Conservation (phyloP, 441 rosid species). For the Jatropha multifida region DNA sequence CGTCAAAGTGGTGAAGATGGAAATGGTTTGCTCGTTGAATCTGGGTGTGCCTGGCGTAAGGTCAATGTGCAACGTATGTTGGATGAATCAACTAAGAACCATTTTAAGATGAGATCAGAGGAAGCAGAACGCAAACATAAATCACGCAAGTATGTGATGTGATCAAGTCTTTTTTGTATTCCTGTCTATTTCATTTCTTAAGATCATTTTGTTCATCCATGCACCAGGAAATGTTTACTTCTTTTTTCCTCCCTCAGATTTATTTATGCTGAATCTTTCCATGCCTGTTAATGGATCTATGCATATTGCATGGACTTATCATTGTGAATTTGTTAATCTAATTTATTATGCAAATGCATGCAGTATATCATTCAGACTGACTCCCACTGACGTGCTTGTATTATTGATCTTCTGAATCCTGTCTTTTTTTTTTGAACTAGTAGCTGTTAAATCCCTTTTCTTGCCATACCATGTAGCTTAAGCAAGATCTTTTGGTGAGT, state of each 20-base stretch:
- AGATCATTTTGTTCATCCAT: background rate
- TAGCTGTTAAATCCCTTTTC: background rate
- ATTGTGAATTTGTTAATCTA: background rate
- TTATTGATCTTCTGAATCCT: background rate
- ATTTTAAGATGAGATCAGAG: conserved; percentile 92
- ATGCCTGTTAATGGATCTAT: background rate
- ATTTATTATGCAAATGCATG: conserved; percentile 1
- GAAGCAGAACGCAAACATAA: conserved; percentile 92
- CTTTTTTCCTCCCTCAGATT: background rate
- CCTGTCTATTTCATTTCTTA: conserved; percentile 7
- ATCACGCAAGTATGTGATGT: conserved; percentile 72
- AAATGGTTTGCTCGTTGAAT: conserved; percentile 85
- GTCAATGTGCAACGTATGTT: conserved; percentile 84
- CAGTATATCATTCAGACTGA: background rate
- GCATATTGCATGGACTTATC: background rate
- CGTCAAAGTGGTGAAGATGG: conserved; percentile 77
- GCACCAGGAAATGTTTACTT: background rate
- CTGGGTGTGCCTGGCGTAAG: conserved; percentile 97
- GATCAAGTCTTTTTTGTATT: background rate
- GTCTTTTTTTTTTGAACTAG: background rate
- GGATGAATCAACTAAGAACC: conserved; percentile 90
- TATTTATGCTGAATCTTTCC: background rate
- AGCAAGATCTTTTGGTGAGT: background rate
- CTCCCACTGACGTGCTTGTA: background rate
- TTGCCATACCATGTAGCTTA: background rate